phyloP scores from a whole-genome alignment of 805 yeast genomes.

The Tetrapisispora iriomotensis region DNA sequence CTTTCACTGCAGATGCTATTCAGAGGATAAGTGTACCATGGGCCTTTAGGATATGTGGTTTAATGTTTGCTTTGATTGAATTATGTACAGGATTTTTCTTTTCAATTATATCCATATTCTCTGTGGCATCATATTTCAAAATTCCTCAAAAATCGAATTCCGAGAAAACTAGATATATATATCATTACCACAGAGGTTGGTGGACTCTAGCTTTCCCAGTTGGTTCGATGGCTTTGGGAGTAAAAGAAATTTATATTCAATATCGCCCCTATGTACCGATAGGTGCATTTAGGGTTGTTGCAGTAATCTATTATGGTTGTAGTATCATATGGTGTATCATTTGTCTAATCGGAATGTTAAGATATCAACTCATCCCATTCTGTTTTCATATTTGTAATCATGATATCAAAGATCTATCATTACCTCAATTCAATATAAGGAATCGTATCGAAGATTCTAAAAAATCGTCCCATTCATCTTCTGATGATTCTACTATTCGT shows the following conservation, averaged over 20 bases:
- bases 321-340: constrained; percentile 38
- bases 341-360: constrained; percentile 28
- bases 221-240: constrained; percentile 68
- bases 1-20: constrained; percentile 6
- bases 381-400: not conserved
- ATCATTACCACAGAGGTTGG: constrained; percentile 42
- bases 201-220: constrained; percentile 90
- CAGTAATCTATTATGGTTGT: constrained; percentile 48
- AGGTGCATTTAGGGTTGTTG: constrained; percentile 50
- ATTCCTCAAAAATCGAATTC: constrained; percentile 15
- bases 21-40: constrained; percentile 21
- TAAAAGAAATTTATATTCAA: constrained; percentile 39
- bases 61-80: constrained; percentile 36
- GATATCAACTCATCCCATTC: not conserved
- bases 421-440: not conserved
- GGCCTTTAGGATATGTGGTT: constrained; percentile 28
- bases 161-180: constrained; percentile 17
- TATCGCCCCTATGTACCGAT: constrained; percentile 33
- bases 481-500: not conserved
- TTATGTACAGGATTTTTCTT: constrained; percentile 52
- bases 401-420: not conserved
- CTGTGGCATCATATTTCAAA: constrained; percentile 15
- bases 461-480: not conserved
- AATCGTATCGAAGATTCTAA: not conserved
- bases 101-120: constrained; percentile 35